A percentile compares a stretch with the other conserved stretches of the same genome.
Conservation (phyloP, 2,329 filamentous ascomycete genomes). For the Fonsecaea nubica region DNA sequence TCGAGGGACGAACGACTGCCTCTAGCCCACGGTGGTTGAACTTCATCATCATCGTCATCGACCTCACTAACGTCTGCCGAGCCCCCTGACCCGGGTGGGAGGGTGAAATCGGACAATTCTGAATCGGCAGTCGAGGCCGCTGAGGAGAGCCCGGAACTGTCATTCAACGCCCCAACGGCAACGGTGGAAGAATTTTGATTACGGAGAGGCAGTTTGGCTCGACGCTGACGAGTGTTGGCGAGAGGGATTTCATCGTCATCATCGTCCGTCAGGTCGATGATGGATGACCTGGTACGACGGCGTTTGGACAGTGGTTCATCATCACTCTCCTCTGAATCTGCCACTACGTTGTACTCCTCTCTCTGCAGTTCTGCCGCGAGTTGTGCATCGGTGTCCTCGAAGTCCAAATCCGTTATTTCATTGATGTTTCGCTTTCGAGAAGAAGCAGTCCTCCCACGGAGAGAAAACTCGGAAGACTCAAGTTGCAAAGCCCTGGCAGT, state of each 20-base stretch:
- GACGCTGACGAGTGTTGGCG: constrained; percentile 14
- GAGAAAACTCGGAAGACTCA: constrained; percentile 55
- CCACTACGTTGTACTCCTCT: constrained; percentile 54
- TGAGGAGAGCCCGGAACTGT: constrained; percentile 27
- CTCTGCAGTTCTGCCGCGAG: constrained; percentile 65
- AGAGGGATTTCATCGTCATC: constrained; percentile 34
- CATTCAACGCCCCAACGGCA: constrained; percentile 9
- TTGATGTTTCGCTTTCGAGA: constrained; percentile 53
- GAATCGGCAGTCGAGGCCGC: constrained; percentile 18
- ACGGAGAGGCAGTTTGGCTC: constrained; percentile 11
- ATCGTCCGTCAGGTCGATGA: constrained; percentile 19
- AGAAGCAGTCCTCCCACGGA: constrained; percentile 45
- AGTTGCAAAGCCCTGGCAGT: constrained; percentile 56
- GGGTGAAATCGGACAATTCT: constrained; percentile 26
- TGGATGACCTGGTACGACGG: constrained; percentile 17
- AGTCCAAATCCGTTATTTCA: constrained; percentile 47
- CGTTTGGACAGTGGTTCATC: constrained; percentile 25
- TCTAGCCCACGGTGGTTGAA: not conserved
- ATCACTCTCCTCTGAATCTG: constrained; percentile 33
- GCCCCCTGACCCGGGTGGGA: not conserved
- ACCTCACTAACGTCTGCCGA: constrained; percentile 19
- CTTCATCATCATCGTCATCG: not conserved
- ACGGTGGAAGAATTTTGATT: not conserved
- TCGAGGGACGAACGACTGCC: not conserved
- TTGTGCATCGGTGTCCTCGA: constrained; percentile 53